Conservation (phyloP, 2,329 filamentous ascomycete species). For the Grosmannia penicillata region DNA sequence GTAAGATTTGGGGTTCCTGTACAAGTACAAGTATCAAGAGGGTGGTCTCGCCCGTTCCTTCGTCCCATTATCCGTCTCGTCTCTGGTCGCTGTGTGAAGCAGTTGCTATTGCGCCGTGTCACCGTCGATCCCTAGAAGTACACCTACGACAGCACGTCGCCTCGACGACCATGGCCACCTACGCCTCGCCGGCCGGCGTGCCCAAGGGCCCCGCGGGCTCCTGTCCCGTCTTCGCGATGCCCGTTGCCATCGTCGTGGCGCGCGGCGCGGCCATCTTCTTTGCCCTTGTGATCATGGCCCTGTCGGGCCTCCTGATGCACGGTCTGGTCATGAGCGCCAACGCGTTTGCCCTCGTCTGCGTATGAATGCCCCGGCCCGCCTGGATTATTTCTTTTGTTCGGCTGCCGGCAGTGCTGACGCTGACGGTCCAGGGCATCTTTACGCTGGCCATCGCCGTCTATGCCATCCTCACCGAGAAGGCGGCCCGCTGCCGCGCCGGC, state of each 20-base stretch:
- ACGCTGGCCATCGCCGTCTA: constrained; percentile 16
- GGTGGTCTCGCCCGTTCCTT: too few species aligned
- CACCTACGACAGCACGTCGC: not conserved
- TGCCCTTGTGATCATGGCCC: constrained; percentile 12
- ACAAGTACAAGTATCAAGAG: too few species aligned
- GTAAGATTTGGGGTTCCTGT: too few species aligned
- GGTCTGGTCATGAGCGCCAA: constrained; percentile 13
- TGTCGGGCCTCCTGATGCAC: constrained; percentile 17
- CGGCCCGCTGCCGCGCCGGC: constrained; percentile 9
- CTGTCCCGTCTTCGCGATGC: constrained; percentile 14
- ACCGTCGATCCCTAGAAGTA: too few species aligned
- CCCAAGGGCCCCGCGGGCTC: constrained; percentile 5
- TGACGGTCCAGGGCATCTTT: constrained; percentile 13
- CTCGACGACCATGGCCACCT: not conserved
- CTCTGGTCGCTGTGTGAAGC: too few species aligned
- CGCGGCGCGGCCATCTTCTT: constrained; percentile 17
- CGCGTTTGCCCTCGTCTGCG: constrained; percentile 16
- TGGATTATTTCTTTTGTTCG: not conserved
- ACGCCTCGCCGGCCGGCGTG: constrained; percentile 6
- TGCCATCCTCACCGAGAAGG: constrained; percentile 15
- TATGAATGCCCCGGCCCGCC: constrained; percentile 8
- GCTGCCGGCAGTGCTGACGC: not conserved
- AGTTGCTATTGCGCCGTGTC: too few species aligned
- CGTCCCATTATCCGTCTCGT: too few species aligned
- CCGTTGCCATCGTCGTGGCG: constrained; percentile 13